Evolutionary conservation across 345 rosid species (phyloP), one percentile per base, ranked within the genome.

Genomic region (Microcos paniculata): DNA sequence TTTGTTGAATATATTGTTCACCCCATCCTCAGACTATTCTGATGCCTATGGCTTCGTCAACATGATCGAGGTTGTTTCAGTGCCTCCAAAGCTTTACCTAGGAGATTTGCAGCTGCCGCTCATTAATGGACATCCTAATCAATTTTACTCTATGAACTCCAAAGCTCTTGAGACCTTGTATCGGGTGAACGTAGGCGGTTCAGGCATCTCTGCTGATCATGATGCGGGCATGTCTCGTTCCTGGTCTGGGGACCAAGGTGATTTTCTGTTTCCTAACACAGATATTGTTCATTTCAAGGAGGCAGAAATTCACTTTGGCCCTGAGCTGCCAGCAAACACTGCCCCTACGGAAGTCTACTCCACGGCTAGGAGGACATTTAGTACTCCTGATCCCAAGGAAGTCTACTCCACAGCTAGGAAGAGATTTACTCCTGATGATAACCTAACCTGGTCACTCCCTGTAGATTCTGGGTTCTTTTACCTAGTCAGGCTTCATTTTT

Each of bases 161-260:
- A 61, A 21, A 61, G 65, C 11, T 70, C 79, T 68, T 62, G 84
- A 88, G 82, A 90, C 90, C 4, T 80, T 90, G 87, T 80, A 57
- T 58, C 75, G 94, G 51, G 74, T 88, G 68, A 88, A 90, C 9
- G 87, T 88, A 16, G 90, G 80, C 5, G 94, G 94, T 35, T 77
- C 73, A 38, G 69, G 45, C 18, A 83, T 90, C 51, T 56, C 84
- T 3, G 73, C 86, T 75, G 87, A 56, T 83, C 88, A 16, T 90
- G 94, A 91, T 85, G 84, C 13, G 8, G 82, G 82, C 8, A 80
- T 90, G 46, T 66, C 77, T 9, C 81, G 97, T 77, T 84, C 91
- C 21, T 92, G 98, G 98, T 90, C 89, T 53, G 76, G 87, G 13
- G 97, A 90, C n/a, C 56, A 61, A 61, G 65, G 30, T 64, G 2